These are phyloP conservation scores for Hypocrella siamensis DNA, from an alignment of 2,329 filamentous ascomycete species.

Conservation along the genomic window DNA sequence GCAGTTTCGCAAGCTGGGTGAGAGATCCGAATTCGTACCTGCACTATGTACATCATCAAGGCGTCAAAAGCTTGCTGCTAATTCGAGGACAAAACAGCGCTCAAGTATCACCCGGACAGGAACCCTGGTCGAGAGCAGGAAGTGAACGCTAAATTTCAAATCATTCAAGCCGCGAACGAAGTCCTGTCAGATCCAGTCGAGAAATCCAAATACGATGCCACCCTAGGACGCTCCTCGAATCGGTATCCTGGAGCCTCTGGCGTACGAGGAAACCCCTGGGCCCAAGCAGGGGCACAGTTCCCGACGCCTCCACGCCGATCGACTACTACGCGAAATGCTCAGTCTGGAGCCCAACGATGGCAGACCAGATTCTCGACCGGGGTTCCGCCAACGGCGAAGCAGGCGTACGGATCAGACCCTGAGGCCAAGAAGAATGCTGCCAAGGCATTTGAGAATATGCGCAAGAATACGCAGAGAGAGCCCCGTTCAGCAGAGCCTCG, in stretches of 20 bases:
- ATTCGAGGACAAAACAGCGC: constrained; percentile 30
- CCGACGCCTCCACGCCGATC: constrained; percentile 32
- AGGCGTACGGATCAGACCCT: constrained; percentile 15
- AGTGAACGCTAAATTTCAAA: constrained; percentile 68
- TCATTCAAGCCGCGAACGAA: constrained; percentile 76
- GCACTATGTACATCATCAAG: neutral
- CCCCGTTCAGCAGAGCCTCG: constrained; percentile 12
- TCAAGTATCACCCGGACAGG: constrained; percentile 79
- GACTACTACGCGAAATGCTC: constrained; percentile 11
- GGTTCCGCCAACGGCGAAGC: constrained; percentile 26
- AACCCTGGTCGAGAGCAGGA: constrained; percentile 72
- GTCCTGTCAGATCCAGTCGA: constrained; percentile 39
- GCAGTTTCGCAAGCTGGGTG: constrained; percentile 72
- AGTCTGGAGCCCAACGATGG: constrained; percentile 29
- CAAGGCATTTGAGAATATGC: constrained; percentile 27
- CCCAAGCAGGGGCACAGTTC: constrained; percentile 30
- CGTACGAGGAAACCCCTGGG: constrained; percentile 42
- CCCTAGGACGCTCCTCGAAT: constrained; percentile 15
- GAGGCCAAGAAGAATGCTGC: constrained; percentile 25
- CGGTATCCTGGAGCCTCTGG: constrained; percentile 35
- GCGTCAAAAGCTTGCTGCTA: constrained; percentile 9
- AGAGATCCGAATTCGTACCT: constrained; percentile 8
- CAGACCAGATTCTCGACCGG: constrained; percentile 23
- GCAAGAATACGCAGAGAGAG: constrained; percentile 15
- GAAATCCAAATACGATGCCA: constrained; percentile 37